Conservation (phyloP, 371 early-diverging fungal genomes). For the Mycotypha africana region DNA sequence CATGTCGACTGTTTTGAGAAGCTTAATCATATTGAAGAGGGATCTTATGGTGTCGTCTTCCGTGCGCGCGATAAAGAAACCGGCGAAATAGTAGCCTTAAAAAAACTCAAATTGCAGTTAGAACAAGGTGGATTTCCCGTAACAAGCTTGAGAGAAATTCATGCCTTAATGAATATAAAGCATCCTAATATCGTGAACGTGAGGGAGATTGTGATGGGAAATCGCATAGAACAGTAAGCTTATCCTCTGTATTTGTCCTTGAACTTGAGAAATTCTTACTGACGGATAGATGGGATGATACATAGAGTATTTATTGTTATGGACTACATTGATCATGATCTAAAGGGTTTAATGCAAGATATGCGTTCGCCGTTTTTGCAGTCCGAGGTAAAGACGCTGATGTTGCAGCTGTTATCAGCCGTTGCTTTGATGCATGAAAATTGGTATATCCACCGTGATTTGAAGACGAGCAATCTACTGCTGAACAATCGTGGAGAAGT, state of each 20-base stretch:
- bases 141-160: conserved; percentile 89
- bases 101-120: conserved; percentile 93
- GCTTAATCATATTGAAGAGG: conserved; percentile 97
- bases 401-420: conserved; percentile 84
- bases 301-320: conserved; percentile 92
- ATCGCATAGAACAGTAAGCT: conserved; percentile 67
- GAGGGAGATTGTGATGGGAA: conserved; percentile 86
- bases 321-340: conserved; percentile 96
- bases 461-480: conserved; percentile 96
- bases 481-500: conserved; percentile 81
- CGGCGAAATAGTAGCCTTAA: conserved; percentile 95
- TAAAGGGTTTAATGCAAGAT: conserved; percentile 84
- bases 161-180: conserved; percentile 79
- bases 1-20: conserved; percentile 84
- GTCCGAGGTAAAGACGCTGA: conserved; percentile 89
- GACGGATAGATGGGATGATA: neutral
- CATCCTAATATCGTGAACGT: conserved; percentile 96
- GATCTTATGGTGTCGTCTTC: conserved; percentile 98
- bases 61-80: conserved; percentile 89
- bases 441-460: conserved; percentile 96
- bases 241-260: too few relatives aligned
- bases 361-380: conserved; percentile 79
- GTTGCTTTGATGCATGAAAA: conserved; percentile 88
- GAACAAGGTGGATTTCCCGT: conserved; percentile 96
- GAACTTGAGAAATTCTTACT: too few relatives aligned